Conservation (phyloP, 345 rosid genomes). For the Erysimum cheiranthoides region DNA sequence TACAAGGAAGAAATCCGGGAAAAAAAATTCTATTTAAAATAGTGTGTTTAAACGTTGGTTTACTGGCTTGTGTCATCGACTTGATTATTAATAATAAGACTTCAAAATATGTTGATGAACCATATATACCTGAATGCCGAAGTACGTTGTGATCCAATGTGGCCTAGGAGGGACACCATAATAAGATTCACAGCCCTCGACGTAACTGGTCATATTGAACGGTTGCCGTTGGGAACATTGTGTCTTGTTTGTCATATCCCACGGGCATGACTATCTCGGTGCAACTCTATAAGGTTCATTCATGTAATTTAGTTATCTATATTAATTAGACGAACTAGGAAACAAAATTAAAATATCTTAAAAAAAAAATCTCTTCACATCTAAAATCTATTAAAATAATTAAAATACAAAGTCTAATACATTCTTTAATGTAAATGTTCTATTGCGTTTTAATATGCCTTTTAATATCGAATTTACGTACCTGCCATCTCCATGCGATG, state of each 20-base stretch:
- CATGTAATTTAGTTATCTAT: background rate
- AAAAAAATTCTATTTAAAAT: background rate
- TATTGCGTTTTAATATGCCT: background rate
- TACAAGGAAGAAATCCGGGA: background rate
- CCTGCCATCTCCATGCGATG: constrained; percentile 61
- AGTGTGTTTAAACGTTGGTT: background rate
- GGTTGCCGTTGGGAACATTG: constrained; percentile 68
- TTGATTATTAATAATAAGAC: background rate
- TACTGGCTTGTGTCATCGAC: background rate
- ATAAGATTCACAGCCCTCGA: constrained; percentile 46
- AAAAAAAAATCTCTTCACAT: background rate
- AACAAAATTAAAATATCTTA: background rate
- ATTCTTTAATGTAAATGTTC: background rate
- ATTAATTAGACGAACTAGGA: background rate
- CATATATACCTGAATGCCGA: constrained; percentile 49
- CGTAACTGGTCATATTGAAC: constrained; percentile 50
- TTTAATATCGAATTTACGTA: background rate
- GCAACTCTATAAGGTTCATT: constrained; percentile 50
- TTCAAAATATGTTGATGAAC: constrained; percentile 6
- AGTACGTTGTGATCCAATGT: constrained; percentile 73
- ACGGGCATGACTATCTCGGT: constrained; percentile 72
- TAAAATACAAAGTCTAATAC: background rate
- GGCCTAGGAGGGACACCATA: constrained; percentile 71
- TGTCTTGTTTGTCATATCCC: constrained; percentile 51
- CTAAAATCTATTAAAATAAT: background rate